phyloP scores from a whole-genome alignment of 1,139 yeast genomes.

The Candida tetrigidarum region DNA sequence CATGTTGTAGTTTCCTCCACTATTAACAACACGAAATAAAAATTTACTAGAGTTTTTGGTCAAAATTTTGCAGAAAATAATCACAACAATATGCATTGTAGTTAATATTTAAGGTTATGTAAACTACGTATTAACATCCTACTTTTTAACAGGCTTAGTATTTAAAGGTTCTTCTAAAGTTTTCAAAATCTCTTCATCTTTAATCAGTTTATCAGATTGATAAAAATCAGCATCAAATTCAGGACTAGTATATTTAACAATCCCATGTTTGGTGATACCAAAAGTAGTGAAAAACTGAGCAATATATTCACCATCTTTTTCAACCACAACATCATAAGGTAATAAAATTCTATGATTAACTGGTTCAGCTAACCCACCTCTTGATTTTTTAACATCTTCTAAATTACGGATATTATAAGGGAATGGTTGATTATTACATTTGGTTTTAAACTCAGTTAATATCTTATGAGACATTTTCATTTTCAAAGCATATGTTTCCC shows the following conservation, averaged over 20 bases:
- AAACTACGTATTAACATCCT: no score
- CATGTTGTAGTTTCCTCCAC: no score
- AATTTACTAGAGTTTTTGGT: no score
- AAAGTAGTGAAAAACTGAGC: conserved; percentile 81
- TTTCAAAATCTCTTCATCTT: conserved; percentile 54
- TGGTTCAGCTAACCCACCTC: conserved; percentile 80
- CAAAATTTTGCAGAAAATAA: no score
- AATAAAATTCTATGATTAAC: conserved; percentile 68
- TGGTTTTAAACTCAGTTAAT: conserved; percentile 65
- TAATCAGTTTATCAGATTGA: conserved; percentile 61
- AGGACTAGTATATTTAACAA: conserved; percentile 68
- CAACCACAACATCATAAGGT: conserved; percentile 72
- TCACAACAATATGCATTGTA: no score
- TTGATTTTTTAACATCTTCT: conserved; percentile 71
- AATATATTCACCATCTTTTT: conserved; percentile 68
- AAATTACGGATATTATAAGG: conserved; percentile 73
- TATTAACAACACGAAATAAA: no score
- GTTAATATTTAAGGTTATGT: no score
- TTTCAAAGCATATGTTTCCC: conserved; percentile 68
- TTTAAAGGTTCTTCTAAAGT: conserved; percentile 56
- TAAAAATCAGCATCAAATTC: conserved; percentile 52
- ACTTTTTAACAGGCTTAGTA: conserved; percentile 53
- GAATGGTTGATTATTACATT: conserved; percentile 64
- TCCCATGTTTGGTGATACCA: conserved; percentile 75
- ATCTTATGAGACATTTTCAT: conserved; percentile 74